Evolutionary conservation across 192 early-diverging fungal genomes (phyloP).

Genomic region (Pecoramyces ruminantium): DNA sequence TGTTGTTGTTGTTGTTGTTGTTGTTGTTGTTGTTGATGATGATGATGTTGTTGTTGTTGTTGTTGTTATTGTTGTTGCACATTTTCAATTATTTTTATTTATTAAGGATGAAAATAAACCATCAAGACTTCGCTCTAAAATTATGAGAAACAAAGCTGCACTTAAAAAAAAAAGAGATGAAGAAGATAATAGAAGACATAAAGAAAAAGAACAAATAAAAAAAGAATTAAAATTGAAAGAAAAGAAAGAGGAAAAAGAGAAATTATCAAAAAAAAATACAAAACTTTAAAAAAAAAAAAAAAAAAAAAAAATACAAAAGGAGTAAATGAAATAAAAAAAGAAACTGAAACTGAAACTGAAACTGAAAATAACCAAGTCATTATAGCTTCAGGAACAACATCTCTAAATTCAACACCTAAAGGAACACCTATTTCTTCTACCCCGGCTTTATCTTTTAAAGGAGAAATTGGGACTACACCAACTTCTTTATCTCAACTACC

Average conservation of each 20-base stretch:
- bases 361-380: background rate
- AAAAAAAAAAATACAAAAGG: too few species aligned
- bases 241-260: background rate
- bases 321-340: background rate
- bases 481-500: too few species aligned
- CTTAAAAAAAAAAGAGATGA: background rate
- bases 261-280: too few species aligned
- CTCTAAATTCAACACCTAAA: background rate
- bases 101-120: background rate
- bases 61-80: too few species aligned
- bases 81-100: too few species aligned
- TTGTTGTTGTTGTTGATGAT: too few species aligned
- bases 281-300: background rate
- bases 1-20: too few species aligned
- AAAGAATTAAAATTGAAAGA: background rate
- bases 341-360: background rate
- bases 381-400: background rate
- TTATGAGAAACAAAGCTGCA: background rate
- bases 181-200: background rate
- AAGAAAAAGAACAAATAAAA: background rate
- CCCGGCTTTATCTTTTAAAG: too few species aligned
- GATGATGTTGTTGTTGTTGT: too few species aligned
- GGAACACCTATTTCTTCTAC: background rate
- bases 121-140: background rate
- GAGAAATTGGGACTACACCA: too few species aligned